Conservation (phyloP, 192 early-diverging fungal genomes). For the Kickxella alabastrina region DNA sequence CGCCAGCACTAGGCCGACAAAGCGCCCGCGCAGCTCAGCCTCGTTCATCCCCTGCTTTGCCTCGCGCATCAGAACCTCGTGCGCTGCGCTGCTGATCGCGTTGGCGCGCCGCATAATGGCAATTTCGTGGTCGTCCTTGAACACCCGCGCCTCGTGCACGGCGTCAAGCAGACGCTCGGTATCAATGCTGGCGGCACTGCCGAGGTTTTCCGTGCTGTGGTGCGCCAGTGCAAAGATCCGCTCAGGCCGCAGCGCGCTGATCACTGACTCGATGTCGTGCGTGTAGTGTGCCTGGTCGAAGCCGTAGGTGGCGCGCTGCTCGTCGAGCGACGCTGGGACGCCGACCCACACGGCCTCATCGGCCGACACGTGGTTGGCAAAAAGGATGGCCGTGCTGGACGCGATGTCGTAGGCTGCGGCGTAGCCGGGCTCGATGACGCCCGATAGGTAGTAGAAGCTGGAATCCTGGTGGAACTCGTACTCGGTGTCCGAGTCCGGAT, state of each 20-base stretch:
- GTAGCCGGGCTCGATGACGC: conserved; percentile 70
- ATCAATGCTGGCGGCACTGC: conserved; percentile 21
- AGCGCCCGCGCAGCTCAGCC: conserved; percentile 71
- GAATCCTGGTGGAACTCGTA: conserved; percentile 80
- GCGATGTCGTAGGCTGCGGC: conserved; percentile 67
- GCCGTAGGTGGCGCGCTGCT: conserved; percentile 58
- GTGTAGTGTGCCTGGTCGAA: conserved; percentile 68
- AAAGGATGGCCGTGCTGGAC: conserved; percentile 57
- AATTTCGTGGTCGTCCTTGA: conserved; percentile 76
- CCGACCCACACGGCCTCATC: conserved; percentile 85
- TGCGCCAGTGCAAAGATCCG: conserved; percentile 53
- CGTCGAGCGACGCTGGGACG: conserved; percentile 53
- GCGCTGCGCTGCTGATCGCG: conserved; percentile 71
- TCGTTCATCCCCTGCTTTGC: conserved; percentile 65
- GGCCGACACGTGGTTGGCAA: conserved; percentile 60
- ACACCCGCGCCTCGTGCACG: conserved; percentile 72
- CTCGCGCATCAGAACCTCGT: conserved; percentile 70
- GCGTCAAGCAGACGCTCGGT: conserved; percentile 46
- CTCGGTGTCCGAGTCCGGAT: conserved; percentile 76
- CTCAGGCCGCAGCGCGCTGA: conserved; percentile 42
- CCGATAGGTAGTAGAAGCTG: conserved; percentile 85
- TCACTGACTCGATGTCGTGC: conserved; percentile 49
- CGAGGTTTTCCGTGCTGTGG: conserved; percentile 40
- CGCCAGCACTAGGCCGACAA: conserved; percentile 66
- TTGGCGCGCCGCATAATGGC: conserved; percentile 74